phyloP scores from a whole-genome alignment of 352 stramenopile genomes.

The Phytophthora multivora region DNA sequence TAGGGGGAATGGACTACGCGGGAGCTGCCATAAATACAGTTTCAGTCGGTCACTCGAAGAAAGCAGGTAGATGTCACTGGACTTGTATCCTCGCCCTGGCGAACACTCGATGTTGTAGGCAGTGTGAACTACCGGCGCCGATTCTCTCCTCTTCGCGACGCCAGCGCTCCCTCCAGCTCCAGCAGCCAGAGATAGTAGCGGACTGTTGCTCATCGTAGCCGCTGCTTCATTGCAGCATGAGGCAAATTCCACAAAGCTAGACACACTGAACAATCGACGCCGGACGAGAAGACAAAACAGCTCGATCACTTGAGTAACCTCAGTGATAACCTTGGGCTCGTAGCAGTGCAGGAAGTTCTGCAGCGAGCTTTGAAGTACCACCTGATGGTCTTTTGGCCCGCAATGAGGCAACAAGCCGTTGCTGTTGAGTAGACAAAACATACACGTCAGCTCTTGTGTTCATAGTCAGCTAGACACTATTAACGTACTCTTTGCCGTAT shows the following conservation, averaged over 20 bases:
- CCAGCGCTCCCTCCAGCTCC: slow-evolving; percentile 30
- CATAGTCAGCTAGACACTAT: not conserved
- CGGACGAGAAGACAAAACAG: slow-evolving; percentile 82
- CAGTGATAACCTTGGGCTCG: slow-evolving; percentile 76
- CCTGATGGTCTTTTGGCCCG: slow-evolving; percentile 52
- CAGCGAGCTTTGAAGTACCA: slow-evolving; percentile 78
- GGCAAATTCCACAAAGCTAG: slow-evolving; percentile 77
- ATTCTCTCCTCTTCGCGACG: slow-evolving; percentile 34
- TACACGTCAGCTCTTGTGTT: slow-evolving; percentile 4
- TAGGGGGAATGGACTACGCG: slow-evolving; percentile 67
- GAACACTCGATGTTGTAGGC: slow-evolving; percentile 89
- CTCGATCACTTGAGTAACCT: slow-evolving; percentile 83
- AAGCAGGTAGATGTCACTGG: slow-evolving; percentile 72
- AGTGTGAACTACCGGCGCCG: slow-evolving; percentile 64
- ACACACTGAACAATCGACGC: slow-evolving; percentile 70
- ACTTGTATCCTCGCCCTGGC: slow-evolving; percentile 85
- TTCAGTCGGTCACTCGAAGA: slow-evolving; percentile 69
- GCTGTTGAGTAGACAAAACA: slow-evolving; percentile 27
- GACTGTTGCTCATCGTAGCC: slow-evolving; percentile 36
- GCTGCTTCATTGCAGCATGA: slow-evolving; percentile 54
- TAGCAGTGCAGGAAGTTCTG: slow-evolving; percentile 79
- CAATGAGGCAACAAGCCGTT: slow-evolving; percentile 51
- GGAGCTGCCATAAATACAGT: slow-evolving; percentile 86
- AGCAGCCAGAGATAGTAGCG: slow-evolving; percentile 34
- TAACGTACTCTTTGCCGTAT: slow-evolving; percentile 64